Base-by-base conservation (phyloP, 2,329 filamentous ascomycete species). In the Fusarium virguliforme region DNA sequence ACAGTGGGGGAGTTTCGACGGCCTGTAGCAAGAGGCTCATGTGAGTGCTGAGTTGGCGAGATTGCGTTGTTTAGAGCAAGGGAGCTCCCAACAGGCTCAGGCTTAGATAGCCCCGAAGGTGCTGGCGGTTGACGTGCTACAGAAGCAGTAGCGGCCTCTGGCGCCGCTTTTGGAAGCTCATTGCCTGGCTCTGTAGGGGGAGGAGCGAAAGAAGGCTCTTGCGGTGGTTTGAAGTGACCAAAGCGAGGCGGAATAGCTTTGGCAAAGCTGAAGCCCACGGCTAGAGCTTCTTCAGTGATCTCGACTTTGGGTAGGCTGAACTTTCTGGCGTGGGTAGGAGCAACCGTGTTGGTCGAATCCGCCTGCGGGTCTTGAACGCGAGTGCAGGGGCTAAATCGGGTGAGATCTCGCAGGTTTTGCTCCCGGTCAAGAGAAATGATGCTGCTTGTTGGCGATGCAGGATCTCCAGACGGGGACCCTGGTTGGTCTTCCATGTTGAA, bases 261-360 rank as follows among this genome's bases (percentile, higher is more conserved):
- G 26, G 66, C 46, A 62, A 68, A 77, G 10, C 46, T 68, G 62
- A 77, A 77, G 3, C 71, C 74, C 35, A 72, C 62, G 13, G 72
- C 62, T n/a, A 77, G 72, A 8, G 40, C 62, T 15, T 61, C 50
- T 40, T 74, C 68, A 2, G 73, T 75, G n/a, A 77, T 41, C 4
- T 75, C 71, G 6, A 74, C 71, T 40, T 53, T 60, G 6, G 53
- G 37, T 4, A 65, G 15, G n/a, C 64, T 67, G 43, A 73, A 73
- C 18, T 56, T 64, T 22, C 64, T 72, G 13, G 60, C 24, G 32
- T 15, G 40, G n/a, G 54, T 24, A 8, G 61, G 65, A 22, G 26
- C 54, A 4, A 28, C 26, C 24, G 32, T n/a, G 6, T 40, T 4
- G n/a, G 55, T 38, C 6, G 62, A 18, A 15, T n/a, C n/a, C 3